Percentiles rank a stretch among this genome's conserved stretches.
Conservation (phyloP, 2,329 filamentous ascomycete species). For the Ascochyta lentis region DNA sequence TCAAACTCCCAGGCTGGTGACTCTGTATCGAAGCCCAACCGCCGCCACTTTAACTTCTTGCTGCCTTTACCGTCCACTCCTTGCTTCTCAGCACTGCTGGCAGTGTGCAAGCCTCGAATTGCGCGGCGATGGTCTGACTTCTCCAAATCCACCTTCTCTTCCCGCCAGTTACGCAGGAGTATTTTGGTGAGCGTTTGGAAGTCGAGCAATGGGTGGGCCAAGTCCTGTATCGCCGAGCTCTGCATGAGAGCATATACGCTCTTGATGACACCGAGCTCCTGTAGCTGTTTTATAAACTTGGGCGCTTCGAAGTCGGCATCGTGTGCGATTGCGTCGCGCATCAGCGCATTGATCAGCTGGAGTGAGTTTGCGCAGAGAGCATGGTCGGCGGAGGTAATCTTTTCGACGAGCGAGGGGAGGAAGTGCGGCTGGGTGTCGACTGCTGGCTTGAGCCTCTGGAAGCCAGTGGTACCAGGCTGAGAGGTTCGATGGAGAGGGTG, state of each 20-base stretch:
- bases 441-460: constrained; percentile 88
- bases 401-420: constrained; percentile 89
- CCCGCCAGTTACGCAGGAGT: constrained; percentile 84
- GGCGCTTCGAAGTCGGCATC: constrained; percentile 87
- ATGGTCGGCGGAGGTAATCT: constrained; percentile 92
- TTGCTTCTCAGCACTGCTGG: constrained; percentile 73
- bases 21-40: constrained; percentile 90
- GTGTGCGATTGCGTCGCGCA: constrained; percentile 85
- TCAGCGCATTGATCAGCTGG: constrained; percentile 93
- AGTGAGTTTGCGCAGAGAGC: constrained; percentile 93
- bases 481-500: constrained; percentile 70
- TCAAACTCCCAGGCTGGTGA: constrained; percentile 87
- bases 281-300: constrained; percentile 90
- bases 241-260: constrained; percentile 93
- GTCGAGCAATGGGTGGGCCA: constrained; percentile 87
- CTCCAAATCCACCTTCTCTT: constrained; percentile 83
- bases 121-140: constrained; percentile 86
- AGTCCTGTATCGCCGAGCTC: constrained; percentile 86
- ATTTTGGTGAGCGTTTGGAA: constrained; percentile 93
- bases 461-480: constrained; percentile 75
- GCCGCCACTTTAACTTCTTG: constrained; percentile 85
- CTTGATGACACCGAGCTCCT: constrained; percentile 91
- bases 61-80: constrained; percentile 57
- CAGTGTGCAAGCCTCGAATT: constrained; percentile 82
- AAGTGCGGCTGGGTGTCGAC: constrained; percentile 92